Evolutionary conservation across 345 rosid genomes (phyloP), one percentile per base, ranked within the genome.

Genomic region (Corchorus olitorius): DNA sequence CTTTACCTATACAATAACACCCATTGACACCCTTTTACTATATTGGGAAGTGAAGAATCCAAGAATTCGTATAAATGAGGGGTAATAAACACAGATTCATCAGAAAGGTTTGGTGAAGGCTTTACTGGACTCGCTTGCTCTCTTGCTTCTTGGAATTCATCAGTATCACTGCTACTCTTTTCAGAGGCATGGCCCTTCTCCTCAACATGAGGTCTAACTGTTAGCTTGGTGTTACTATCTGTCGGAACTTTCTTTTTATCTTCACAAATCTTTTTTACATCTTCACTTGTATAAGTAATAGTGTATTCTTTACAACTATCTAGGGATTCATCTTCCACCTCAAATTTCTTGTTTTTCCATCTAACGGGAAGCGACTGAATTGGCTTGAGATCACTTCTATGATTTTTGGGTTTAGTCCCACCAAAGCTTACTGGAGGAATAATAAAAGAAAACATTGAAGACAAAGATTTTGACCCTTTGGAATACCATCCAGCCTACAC

Each of bases 11-110:
- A 96, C 75, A 93, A 20, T 88, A 96, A 84, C 77, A 84, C 66
- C 99, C 97, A 93, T 76, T 89, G 88, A 82, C 98, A 84, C 20
- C 97, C 98, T 87, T 89, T 91, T 70, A 91, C 97, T 41, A 92
- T 84, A 76, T 96, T 92, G 20, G 99, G 99, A 80, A 96, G 90
- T 68, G 91, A 87, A 6, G 97, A 86, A 34, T 75, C 77, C 83
- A 93, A 88, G 83, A 96, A 93, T 48, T 92, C 98, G 27, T 81
- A 87, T 83, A 93, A 84, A 65, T 86, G 83, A 11, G 86, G 77
- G 52, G 92, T 83, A 76, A 96, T 87, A 79, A 96, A 91, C 65
- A 79, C 80, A 48, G 99, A 93, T 6, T 83, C 84, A 35, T 86
- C 92, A 50, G 82, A 73, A 68, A 93, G 89, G 79, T 86, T 81